phyloP scores from a whole-genome alignment of 2,329 filamentous ascomycete genomes.

The Hymenoscyphus infarciens region DNA sequence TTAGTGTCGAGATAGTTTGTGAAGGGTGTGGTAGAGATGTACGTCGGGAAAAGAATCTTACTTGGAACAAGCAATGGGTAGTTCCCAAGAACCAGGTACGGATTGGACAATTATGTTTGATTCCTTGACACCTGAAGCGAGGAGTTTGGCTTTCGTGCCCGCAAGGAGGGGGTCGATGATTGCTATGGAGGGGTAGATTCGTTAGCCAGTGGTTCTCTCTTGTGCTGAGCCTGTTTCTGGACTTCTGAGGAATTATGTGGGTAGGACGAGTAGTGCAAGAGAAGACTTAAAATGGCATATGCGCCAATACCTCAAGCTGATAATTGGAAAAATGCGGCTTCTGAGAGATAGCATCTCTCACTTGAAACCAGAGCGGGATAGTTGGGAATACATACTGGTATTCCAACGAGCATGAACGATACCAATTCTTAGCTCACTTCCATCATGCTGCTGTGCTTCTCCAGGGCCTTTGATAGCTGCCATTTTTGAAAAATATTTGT shows the following conservation, averaged over 20 bases:
- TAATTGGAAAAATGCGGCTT: background rate
- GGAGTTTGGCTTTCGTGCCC: conserved; percentile 75
- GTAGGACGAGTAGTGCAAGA: background rate
- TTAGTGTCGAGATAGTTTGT: background rate
- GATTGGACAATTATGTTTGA: conserved; percentile 86
- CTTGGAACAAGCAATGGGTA: conserved; percentile 74
- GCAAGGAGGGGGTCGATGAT: conserved; percentile 84
- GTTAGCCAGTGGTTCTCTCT: background rate
- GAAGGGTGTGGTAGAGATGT: background rate
- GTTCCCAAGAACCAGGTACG: conserved; percentile 91
- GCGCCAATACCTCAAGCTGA: too few relatives aligned
- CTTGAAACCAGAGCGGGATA: background rate
- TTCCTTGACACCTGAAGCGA: conserved; percentile 75
- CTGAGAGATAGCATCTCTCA: background rate
- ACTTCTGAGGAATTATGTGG: background rate
- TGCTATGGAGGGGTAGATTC: conserved; percentile 39
- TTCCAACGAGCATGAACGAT: conserved; percentile 99
- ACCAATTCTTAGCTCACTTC: conserved; percentile 77
- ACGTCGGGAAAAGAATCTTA: conserved; percentile 12
- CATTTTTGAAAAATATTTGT: conserved; percentile 20
- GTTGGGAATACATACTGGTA: conserved; percentile 31
- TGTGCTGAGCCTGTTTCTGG: background rate
- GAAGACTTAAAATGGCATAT: background rate
- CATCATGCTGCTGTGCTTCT: conserved; percentile 58
- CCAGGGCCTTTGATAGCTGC: conserved; percentile 56